Evolutionary conservation across 2,329 filamentous ascomycete species (phyloP), one percentile per base, ranked within the genome.

Genomic region (Fusarium acutatum): DNA sequence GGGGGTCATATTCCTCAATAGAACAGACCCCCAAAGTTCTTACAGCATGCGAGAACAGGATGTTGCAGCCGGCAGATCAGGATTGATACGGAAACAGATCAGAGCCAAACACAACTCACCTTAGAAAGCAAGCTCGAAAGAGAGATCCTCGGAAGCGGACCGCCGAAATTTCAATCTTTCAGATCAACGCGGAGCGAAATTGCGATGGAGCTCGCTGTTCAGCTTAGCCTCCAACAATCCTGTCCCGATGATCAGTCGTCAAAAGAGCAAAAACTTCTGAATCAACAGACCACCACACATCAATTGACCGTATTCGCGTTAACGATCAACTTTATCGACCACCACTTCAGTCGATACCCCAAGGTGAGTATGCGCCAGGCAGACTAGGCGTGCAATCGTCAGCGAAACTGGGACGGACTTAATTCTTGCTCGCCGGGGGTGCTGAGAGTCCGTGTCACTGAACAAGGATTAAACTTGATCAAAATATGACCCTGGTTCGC

Each of bases 241-340:
- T 72, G 49, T 66, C 49, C 56, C 64, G 64, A 54, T 61, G 64
- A 72, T 74, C 66, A 50, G 57, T 74, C 38, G 24, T 38, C 47
- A 22, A 54, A 47, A 41, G 46, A 50, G 30, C 32, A 57, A 40
- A 44, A 35, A 17, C 20, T 40, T 30, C 38, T 59, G 26, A 56
- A 47, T 67, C 38, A 57, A 60, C 32, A 49, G 43, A 59, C 59
- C 50, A 72, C 52, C 53, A 61, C 62, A 54, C 54, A 64, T 73
- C 59, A 67, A 67, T 54, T 35, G 57, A 44, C 66, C 63, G 69
- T 63, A 61, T 68, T 61, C 58, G 64, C 61, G 72, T 68, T 63
- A 72, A 71, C 50, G 54, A 67, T 67, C 72, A 78, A 77, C 74
- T 74, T 68, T 73, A 44, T 71, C 50, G 54, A 64, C 68, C 65